phyloP scores from a whole-genome alignment of 2,329 filamentous ascomycete species.

The Apiospora sp. region DNA sequence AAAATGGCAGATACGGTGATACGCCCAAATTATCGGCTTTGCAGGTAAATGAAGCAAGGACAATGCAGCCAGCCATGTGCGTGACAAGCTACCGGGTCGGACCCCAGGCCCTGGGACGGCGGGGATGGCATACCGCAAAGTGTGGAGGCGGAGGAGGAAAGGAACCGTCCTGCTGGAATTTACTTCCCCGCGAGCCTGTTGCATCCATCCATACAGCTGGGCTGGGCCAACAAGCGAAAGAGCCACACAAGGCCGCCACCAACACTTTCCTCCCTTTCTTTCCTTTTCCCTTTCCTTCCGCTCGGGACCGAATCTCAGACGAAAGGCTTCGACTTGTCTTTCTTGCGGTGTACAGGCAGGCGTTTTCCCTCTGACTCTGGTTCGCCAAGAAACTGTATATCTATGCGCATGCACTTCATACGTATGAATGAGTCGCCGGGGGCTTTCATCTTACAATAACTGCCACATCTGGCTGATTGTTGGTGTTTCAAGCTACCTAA shows the following conservation, averaged over 20 bases:
- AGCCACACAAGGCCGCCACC: neutral
- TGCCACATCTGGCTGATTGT: neutral
- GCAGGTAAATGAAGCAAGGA: neutral
- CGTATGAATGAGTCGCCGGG: neutral
- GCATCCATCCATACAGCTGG: neutral
- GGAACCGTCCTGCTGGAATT: neutral
- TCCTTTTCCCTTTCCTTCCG: neutral
- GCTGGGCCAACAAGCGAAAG: neutral
- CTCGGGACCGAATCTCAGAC: neutral
- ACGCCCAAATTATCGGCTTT: neutral
- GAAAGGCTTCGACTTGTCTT: neutral
- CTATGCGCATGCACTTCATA: neutral
- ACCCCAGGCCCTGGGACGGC: neutral
- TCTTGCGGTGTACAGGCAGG: neutral
- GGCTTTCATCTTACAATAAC: neutral
- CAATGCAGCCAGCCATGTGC: constrained; percentile 12
- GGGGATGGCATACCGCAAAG: constrained; percentile 12
- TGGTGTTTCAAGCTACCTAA: neutral
- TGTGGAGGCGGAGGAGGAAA: neutral
- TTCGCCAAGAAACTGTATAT: neutral
- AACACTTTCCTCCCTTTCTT: neutral
- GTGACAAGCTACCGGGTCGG: constrained; percentile 5
- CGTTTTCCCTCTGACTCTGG: neutral
- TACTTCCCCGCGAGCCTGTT: neutral
- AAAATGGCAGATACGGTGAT: neutral